Base-by-base conservation (phyloP, 2,329 filamentous ascomycete genomes). In the Chaetomium globosum region DNA sequence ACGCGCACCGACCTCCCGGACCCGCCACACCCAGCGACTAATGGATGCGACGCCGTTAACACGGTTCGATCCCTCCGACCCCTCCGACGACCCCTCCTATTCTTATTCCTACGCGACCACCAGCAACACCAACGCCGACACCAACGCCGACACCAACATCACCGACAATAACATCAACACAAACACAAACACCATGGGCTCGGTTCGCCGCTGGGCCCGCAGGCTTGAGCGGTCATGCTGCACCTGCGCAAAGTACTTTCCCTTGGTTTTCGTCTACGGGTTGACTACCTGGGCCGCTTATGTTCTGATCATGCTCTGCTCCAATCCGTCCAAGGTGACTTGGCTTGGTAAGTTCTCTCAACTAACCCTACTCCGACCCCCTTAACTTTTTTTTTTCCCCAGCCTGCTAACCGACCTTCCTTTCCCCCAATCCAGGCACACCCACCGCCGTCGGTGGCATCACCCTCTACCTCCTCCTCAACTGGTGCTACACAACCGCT, bases 241-340 rank as follows among this genome's bases (percentile, higher is more conserved):
- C 80, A 80, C 83, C 52, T 85, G 87, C 67, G 83, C 90, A 61
- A 91, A 87, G 30, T 97, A 93, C 77, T 91, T 96, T 71, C 94
- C 94, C n/a, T 83, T 98, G 21, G 81, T 81, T 31, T 97, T 98
- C 75, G 91, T 98, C 65, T 97, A 97, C 74, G 85, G 89, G 63
- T 78, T 97, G 70, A 94, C 92, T n/a, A 90, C 90, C 12, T 99
- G 95, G 95, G 93, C 92, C 2, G 86, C 90, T n/a, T 97, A 90
- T 84, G 93, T 97, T 9, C 85, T 93, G 72, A 84, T 90, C 56
- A 88, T 83, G 64, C 90, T 97, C 66, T 90, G 91, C 60, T 82
- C 84, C 31, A 80, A 78, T 59, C 80, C 82, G 23, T 78, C 80
- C 6, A 81, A 82, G 65, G 83, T 80, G 58, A 75, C 76, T 19